Percentiles rank a stretch among this genome's conserved stretches.
phyloP scores from a whole-genome alignment of 2,329 filamentous ascomycete species.

The Aureobasidium mangrovei region DNA sequence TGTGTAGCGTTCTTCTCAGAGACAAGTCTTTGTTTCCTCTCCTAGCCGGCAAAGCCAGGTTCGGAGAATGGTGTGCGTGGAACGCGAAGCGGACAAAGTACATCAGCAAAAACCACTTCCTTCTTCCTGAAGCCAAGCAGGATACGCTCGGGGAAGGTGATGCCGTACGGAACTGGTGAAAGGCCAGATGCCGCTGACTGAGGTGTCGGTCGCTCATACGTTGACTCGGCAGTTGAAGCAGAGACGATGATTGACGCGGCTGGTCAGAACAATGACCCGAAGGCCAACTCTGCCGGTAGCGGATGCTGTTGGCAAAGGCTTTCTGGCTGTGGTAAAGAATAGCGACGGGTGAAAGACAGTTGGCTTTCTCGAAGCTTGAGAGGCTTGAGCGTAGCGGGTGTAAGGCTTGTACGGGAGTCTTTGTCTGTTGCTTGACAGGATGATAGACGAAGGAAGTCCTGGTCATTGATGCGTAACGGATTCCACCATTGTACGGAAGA shows the following conservation, averaged over 20 bases:
- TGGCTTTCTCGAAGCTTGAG: conserved; percentile 28
- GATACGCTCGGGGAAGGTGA: conserved; percentile 19
- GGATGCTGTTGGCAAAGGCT: conserved; percentile 41
- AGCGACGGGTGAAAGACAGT: conserved; percentile 40
- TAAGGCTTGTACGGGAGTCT: conserved; percentile 44
- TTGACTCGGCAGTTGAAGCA: conserved; percentile 42
- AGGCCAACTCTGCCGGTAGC: conserved; percentile 43
- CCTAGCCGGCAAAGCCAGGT: conserved; percentile 20
- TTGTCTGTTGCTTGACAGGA: conserved; percentile 22
- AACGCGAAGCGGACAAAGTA: conserved; percentile 71
- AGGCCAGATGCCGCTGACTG: conserved; percentile 18
- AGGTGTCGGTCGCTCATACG: conserved; percentile 49
- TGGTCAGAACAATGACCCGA: conserved; percentile 47
- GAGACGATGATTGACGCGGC: conserved; percentile 58
- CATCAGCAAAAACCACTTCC: conserved; percentile 86
- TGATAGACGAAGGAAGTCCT: not conserved
- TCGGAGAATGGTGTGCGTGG: conserved; percentile 44
- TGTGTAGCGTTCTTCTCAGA: conserved; percentile 72
- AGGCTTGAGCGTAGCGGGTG: conserved; percentile 30
- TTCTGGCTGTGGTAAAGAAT: conserved; percentile 19
- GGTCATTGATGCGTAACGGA: conserved; percentile 4
- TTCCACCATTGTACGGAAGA: conserved; percentile 1
- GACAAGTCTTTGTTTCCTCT: conserved; percentile 89
- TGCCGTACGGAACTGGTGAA: conserved; percentile 13
- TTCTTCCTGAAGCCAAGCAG: conserved; percentile 29